Evolutionary conservation across 179 eudicot species (phyloP), one percentile per base, ranked within the genome.

Genomic region (Drosera spatulata): DNA sequence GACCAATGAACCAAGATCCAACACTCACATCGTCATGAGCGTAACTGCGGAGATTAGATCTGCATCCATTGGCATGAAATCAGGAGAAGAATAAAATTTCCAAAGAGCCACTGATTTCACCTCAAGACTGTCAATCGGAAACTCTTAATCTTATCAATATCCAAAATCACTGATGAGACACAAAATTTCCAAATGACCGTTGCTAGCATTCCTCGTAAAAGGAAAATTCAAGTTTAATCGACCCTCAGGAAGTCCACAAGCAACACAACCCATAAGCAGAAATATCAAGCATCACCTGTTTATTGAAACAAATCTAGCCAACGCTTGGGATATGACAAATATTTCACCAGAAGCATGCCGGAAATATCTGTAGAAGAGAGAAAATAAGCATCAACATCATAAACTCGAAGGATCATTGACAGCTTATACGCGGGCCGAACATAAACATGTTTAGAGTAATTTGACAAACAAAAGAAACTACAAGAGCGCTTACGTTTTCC

Each of bases 1-100:
- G 77, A 37, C 85, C 93, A 66, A 85, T 78, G 60, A 85, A 85
- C 93, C 93, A 85, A 51, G 93, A 85, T 49, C 93, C 93, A n/a
- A 63, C 80, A 61, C 84, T 85, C 44, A 85, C 76, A 65, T 85
- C 93, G 57, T 85, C 93, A 62, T 85, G 85, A 37, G 93, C 87
- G 61, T 80, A 85, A n/a, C 82, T 64, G 14, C 79, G 87, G n/a
- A 85, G 84, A 46, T 73, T 56, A 10, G 76, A 66, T 72, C 93
- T 85, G 80, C 50, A 59, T 51, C 51, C 11, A 10, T 52, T 46
- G 50, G 38, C 22, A 50, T 4, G 45, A 56, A 58, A 22, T 22
- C 33, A 22, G 33, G 33, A 43, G 6, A 10, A 48, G 44, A 13
- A 44, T 45, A 5, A 13, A 53, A n/a, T 53, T n/a, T 10, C 37